Evolutionary conservation across 371 early-diverging fungal genomes (phyloP), one percentile per base, ranked within the genome.

Genomic region (Thermomucor indicae-seudaticae): DNA sequence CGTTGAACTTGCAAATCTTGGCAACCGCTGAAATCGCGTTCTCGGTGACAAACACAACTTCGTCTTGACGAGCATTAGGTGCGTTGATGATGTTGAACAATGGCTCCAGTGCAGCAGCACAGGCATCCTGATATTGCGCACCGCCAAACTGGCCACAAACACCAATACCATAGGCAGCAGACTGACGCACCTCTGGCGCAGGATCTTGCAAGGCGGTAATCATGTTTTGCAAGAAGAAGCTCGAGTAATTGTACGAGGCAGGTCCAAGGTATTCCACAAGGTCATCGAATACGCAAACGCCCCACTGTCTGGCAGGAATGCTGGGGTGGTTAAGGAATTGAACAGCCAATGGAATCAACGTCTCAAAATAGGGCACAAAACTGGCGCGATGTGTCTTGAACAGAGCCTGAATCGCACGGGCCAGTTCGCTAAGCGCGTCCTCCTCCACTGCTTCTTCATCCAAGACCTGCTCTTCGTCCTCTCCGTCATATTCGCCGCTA

Each of bases 101-200:
- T 12, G 64, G 75, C 1, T 79, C 80, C 51, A 91, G 63, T 22
- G 84, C 78, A 29, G 75, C 72, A 47, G 73, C 75, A 44, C 86
- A 81, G 25, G 79, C 83, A 50, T 81, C 85, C 1, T 81, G 79
- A 57, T 88, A 91, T 31, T 79, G 74, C 23, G 79, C 76, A 16
- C 93, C 94, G 47, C 93, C 96, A 47, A 79, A 83, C 64, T 89
- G 79, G 29, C 91, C 96, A 56, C 85, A 82, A 7, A 93, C 76
- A 51, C 97, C 97, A 34, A 93, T 72, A 56, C 96, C 96, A 65
- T 92, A 97, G 12, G 91, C 88, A 20, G 93, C 89, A 10, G 95
- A 88, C 76, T 97, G 97, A 28, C 94, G 85, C 25, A 96, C 84
- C 53, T 93, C 90, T 0, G 70, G 41, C 40, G 76, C 74, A 29